Evolutionary conservation across 768 basidiomycete genomes (phyloP).

Genomic region (Fomitopsis serialis): DNA sequence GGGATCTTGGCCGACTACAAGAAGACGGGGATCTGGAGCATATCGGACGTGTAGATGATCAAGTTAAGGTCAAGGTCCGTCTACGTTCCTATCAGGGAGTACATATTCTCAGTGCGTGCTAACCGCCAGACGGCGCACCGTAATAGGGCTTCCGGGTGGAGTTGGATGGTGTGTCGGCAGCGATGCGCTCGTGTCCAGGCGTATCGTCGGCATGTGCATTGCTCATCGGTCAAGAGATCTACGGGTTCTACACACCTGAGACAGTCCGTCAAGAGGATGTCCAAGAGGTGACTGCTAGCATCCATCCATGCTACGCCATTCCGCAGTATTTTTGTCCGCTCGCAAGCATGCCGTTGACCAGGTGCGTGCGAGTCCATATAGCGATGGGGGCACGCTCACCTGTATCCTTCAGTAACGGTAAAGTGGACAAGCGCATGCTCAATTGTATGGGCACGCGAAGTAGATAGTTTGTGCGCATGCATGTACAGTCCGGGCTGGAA

Average conservation of each 20-base stretch:
- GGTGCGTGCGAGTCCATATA: slow-evolving; percentile 20
- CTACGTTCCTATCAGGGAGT: too few relatives aligned
- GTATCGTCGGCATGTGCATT: slow-evolving; percentile 41
- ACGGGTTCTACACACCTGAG: slow-evolving; percentile 43
- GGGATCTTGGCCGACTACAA: slow-evolving; percentile 53
- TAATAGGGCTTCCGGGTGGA: slow-evolving; percentile 54
- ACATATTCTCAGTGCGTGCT: too few relatives aligned
- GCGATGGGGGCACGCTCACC: neutral
- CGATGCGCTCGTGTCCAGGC: slow-evolving; percentile 38
- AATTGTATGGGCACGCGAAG: too few relatives aligned
- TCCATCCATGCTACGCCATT: slow-evolving; percentile 51
- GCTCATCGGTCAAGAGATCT: slow-evolving; percentile 41
- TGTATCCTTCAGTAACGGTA: slow-evolving; percentile 14
- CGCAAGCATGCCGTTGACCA: slow-evolving; percentile 46
- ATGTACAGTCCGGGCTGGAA: too few relatives aligned
- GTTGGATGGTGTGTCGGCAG: slow-evolving; percentile 49
- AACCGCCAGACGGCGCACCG: too few relatives aligned
- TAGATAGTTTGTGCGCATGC: too few relatives aligned
- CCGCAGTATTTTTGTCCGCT: slow-evolving; percentile 37
- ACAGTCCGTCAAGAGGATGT: slow-evolving; percentile 28
- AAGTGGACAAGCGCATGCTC: slow-evolving; percentile 40
- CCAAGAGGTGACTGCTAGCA: slow-evolving; percentile 31
- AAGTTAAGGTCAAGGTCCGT: slow-evolving; percentile 59
- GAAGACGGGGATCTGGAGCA: slow-evolving; percentile 50
- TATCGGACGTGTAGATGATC: slow-evolving; percentile 56